Percentiles rank a stretch among this genome's conserved stretches.
Conservation (phyloP, 2,329 filamentous ascomycete species). For the Scedosporium apiospermum region DNA sequence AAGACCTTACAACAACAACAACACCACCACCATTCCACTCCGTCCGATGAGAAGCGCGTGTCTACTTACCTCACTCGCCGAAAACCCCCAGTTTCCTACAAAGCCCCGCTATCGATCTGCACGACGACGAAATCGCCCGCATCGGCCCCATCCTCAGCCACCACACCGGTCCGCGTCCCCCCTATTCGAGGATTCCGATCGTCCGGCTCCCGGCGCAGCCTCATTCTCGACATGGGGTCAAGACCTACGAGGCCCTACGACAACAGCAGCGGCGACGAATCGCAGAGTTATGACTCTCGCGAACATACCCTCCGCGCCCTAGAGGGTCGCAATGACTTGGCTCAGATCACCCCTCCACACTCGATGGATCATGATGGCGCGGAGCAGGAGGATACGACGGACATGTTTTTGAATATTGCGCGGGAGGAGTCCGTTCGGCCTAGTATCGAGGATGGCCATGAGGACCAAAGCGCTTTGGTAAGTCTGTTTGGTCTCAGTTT, state of each 20-base stretch:
- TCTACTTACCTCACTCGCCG: conserved; percentile 17
- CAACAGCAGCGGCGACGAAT: conserved; percentile 30
- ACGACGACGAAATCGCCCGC: conserved; percentile 13
- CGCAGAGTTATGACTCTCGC: conserved; percentile 24
- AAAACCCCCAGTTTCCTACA: conserved; percentile 35
- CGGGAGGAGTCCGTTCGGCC: conserved; percentile 37
- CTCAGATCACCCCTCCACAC: conserved; percentile 10
- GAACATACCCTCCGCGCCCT: conserved; percentile 42
- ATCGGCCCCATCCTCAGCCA: conserved; percentile 13
- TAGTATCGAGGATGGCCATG: conserved; percentile 10
- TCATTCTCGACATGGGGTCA: conserved; percentile 42
- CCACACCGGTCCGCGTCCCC: conserved; percentile 32
- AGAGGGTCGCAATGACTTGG: conserved; percentile 32
- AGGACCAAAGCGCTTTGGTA: conserved; percentile 34
- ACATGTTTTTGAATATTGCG: conserved; percentile 51
- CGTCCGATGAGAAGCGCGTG: conserved; percentile 37
- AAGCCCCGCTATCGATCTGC: conserved; percentile 20
- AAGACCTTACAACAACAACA: conserved; percentile 24
- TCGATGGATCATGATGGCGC: conserved; percentile 16
- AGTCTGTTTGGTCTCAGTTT: conserved; percentile 21
- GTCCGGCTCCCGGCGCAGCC: conserved; percentile 46
- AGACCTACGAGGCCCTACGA: conserved; percentile 33
- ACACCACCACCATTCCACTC: conserved; percentile 18
- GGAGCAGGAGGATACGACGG: conserved; percentile 43
- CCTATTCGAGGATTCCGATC: conserved; percentile 49